Base-by-base conservation (phyloP, 257 asterid genomes). In the Solanum phureja region DNA sequence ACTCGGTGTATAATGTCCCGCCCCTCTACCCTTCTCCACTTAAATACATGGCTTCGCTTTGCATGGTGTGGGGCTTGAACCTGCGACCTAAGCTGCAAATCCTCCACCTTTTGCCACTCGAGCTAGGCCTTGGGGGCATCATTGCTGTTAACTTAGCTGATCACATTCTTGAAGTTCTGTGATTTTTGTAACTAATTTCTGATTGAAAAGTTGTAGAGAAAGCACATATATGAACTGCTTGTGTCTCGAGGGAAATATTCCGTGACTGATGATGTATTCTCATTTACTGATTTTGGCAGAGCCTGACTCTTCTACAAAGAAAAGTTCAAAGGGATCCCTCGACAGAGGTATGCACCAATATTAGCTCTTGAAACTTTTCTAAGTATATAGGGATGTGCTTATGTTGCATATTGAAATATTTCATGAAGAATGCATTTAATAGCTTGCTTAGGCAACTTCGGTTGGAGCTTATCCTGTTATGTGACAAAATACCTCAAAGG, bases 271-370 rank as follows among this genome's bases (percentile, higher is more conserved):
- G 42, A 27, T 13, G 5, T 46, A 9, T 81, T 46, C 40, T 46
- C 9, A 10, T 88, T 87, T 82, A 27, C 46, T 21, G 52, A 49
- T 74, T 88, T 88, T 58, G 71, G 87, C 93, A 93, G 95, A 87
- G 85, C 88, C 87, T 44, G 96, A 91, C 52, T 89, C 93, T 29
- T 87, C 87, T 16, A 90, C 71, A 42, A 92, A 87, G 92, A 93
- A 90, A 85, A 86, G 86, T 89, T 87, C 95, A 58, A 94, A 93
- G 85, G 95, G 96, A 73, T 95, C 98, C 40, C 93, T 92, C 64
- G 98, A 94, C 82, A 90, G 98, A 95, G 98, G 98, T 94, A 69
- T 3, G 87, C 49, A 52, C 90, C 89, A 7, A 89, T 87, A 6
- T 37, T 79, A 35, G 84, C n/a, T 68, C 68, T 56, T 64, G n/a